phyloP scores from a whole-genome alignment of 306 rosid genomes.

The Arachis stenosperma region DNA sequence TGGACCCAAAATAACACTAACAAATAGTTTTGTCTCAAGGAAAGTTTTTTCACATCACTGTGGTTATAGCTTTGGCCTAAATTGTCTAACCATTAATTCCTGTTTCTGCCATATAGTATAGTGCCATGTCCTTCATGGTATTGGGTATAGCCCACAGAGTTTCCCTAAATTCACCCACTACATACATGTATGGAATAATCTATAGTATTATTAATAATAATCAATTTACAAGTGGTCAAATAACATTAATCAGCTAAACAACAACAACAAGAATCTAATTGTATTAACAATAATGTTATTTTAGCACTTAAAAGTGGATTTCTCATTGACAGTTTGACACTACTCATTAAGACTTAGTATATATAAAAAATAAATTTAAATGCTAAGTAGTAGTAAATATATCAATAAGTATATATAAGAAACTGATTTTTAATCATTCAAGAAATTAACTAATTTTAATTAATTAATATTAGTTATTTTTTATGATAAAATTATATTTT shows the following conservation, averaged over 20 bases:
- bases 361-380: too few species aligned
- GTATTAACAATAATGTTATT: not conserved
- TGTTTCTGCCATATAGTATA: slow-evolving; percentile 8
- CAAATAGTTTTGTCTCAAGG: not conserved
- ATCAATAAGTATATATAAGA: too few species aligned
- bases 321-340: too few species aligned
- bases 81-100: not conserved
- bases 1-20: not conserved
- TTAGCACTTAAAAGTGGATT: too few species aligned
- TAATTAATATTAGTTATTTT: too few species aligned
- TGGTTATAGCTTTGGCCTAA: slow-evolving; percentile 30
- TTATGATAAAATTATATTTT: too few species aligned
- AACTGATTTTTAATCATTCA: too few species aligned
- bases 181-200: not conserved
- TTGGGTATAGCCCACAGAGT: slow-evolving; percentile 18
- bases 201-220: not conserved
- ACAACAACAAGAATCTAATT: slow-evolving; percentile 30
- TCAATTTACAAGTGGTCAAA: slow-evolving; percentile 26
- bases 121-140: slow-evolving; percentile 6
- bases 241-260: slow-evolving; percentile 30
- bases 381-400: too few species aligned
- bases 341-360: too few species aligned
- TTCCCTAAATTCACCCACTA: slow-evolving; percentile 25
- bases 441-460: too few species aligned
- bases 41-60: slow-evolving; percentile 15